Base-by-base conservation (phyloP, 2,329 filamentous ascomycete genomes). In the Ophiostoma australiae region DNA sequence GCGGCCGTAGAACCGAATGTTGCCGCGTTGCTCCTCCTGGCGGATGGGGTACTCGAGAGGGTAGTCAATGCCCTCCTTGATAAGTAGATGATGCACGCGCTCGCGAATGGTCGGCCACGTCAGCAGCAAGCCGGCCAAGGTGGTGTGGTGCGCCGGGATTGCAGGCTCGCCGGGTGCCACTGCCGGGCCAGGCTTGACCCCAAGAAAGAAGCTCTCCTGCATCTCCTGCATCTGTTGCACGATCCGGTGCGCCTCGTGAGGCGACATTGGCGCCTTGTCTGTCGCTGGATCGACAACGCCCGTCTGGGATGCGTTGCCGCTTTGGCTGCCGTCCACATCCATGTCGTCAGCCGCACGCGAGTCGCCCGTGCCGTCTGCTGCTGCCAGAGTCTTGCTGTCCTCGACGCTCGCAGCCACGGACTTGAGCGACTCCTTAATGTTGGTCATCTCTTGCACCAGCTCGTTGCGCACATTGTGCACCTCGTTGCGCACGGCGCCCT, bases 141-240 rank as follows among this genome's bases (percentile, higher is more conserved):
- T 97, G 0, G 92, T 96, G 77, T 98, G 94, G 75, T 97, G 92
- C 37, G 89, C 87, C 0, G 93, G 91, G 71, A 97, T 91, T 1
- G 90, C 87, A 17, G 91, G 86, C 74, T 89, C 85, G 67, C 87
- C 88, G 0, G 85, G 85, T 15, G 80, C 81, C 7, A 86, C 84
- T 13, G 83, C 80, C 8, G 84, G 83, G 8, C 84, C 84, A 0
- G 73, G 72, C 2, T 85, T 83, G 1, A 80, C 80, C 71, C 87
- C 84, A 69, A 82, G 78, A 69, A 85, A 82, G 41, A 87, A 83
- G 55, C 84, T 85, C 68, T 80, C 78, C 13, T 80, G 78, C 58
- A 79, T 77, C 69, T 78, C 76, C 15, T 78, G 77, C 58, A 79
- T 78, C 69, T 78, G 75, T 15, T 78, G 77, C n/a, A 79, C 71